These are phyloP conservation scores for Astragalus membranaceus DNA, from an alignment of 306 rosid genomes.

Conservation along the genomic window DNA sequence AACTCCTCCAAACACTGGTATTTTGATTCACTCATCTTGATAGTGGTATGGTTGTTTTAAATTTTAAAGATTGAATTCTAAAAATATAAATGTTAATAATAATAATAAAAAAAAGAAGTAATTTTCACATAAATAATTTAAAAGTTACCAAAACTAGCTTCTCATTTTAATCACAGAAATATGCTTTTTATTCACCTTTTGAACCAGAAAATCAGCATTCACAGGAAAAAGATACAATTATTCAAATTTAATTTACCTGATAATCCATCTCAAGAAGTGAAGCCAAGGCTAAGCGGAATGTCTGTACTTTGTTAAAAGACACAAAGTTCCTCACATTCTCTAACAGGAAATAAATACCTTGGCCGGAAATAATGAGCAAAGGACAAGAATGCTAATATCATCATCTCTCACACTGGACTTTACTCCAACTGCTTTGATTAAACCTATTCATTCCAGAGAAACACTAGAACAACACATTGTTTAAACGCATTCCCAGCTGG, in stretches of 20 bases:
- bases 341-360: constrained; percentile 76
- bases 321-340: constrained; percentile 97
- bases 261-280: constrained; percentile 98
- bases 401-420: constrained; percentile 98
- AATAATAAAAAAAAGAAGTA: no score
- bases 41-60: no score
- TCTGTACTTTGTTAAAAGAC: constrained; percentile 89
- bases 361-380: constrained; percentile 97
- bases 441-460: constrained; percentile 99
- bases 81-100: no score
- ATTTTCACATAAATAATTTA: no score
- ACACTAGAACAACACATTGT: constrained; percentile 44
- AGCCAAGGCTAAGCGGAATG: constrained; percentile 79
- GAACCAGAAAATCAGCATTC: constrained; percentile 13
- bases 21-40: no score
- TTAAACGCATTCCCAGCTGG: constrained; percentile 91
- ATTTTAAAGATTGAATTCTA: no score
- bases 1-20: no score
- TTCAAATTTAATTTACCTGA: constrained; percentile 61
- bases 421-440: constrained; percentile 90
- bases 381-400: constrained; percentile 92
- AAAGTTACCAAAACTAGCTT: no score
- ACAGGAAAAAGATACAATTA: neutral
- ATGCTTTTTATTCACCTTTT: no score
- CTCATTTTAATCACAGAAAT: no score